A percentile compares a stretch with the other conserved stretches of the same genome.
Evolutionary conservation across 2,329 filamentous ascomycete genomes (phyloP).

Genomic region (Fusarium ramigenum): DNA sequence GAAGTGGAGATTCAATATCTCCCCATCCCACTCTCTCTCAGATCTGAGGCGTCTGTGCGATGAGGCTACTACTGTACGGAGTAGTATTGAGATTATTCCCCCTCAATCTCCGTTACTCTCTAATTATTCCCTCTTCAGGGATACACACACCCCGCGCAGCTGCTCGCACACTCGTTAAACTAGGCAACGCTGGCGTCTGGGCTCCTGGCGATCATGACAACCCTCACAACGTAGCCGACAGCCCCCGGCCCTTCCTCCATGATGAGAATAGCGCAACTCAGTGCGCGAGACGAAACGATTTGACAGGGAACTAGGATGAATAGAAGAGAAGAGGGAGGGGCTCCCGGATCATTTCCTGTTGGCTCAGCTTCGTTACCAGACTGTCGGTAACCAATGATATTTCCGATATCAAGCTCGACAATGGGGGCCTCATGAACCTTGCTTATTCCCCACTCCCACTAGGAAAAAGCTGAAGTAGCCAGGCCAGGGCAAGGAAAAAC

Average conservation of each 20-base stretch:
- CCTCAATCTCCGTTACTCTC: not conserved
- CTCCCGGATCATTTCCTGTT: slow-evolving; percentile 29
- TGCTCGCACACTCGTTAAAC: not conserved
- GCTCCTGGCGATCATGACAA: slow-evolving; percentile 18
- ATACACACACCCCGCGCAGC: not conserved
- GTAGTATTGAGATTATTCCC: not conserved
- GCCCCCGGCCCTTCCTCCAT: not conserved
- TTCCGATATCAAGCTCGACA: not conserved
- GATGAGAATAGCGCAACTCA: slow-evolving; percentile 8
- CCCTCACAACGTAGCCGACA: not conserved
- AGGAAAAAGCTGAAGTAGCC: not conserved
- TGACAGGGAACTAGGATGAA: slow-evolving; percentile 1
- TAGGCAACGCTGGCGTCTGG: not conserved
- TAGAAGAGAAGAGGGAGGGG: not conserved
- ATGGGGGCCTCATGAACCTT: slow-evolving; percentile 20
- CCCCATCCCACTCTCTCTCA: not conserved
- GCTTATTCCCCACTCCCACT: slow-evolving; percentile 1
- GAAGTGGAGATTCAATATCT: not conserved
- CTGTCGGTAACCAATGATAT: slow-evolving; percentile 25
- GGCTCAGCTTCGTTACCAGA: slow-evolving; percentile 30
- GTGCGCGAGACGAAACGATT: not conserved
- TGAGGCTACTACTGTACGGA: not conserved
- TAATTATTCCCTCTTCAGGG: not conserved
- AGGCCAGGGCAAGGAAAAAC: slow-evolving; percentile 1
- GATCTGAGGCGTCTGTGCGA: not conserved